Percentiles rank a stretch among this genome's conserved stretches.
These are phyloP conservation scores for Lentithecium fluviatile DNA, from an alignment of 495 filamentous ascomycete species.

Conservation along the genomic window DNA sequence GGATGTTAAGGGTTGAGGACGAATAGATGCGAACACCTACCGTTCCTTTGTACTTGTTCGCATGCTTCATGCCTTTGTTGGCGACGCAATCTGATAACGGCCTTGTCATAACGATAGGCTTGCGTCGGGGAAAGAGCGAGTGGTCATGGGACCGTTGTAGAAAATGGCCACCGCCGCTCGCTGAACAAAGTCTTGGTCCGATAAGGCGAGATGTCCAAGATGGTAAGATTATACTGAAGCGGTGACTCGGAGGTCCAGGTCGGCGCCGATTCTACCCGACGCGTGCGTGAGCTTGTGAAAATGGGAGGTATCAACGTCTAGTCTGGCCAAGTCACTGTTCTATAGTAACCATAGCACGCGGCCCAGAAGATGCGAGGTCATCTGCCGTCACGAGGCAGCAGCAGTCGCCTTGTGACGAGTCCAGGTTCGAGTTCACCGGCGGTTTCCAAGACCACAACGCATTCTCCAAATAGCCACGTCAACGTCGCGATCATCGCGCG, in stretches of 20 bases:
- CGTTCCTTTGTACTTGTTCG: background rate
- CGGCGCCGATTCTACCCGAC: constrained; percentile 8
- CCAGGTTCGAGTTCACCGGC: background rate
- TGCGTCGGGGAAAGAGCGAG: constrained; percentile 1
- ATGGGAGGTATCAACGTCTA: background rate
- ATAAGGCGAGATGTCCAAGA: no score
- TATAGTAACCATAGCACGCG: background rate
- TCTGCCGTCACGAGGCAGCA: background rate
- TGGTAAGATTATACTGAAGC: no score
- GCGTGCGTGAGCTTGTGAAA: background rate
- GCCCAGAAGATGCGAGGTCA: background rate
- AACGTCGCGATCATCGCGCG: background rate
- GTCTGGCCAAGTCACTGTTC: background rate
- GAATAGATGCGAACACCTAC: background rate
- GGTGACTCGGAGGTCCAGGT: no score
- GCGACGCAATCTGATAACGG: constrained; percentile 4
- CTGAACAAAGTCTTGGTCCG: no score
- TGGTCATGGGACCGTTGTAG: background rate
- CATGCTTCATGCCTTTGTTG: background rate
- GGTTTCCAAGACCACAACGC: no score
- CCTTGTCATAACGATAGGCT: constrained; percentile 7
- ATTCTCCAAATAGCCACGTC: no score
- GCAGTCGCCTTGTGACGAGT: background rate
- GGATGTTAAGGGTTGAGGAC: no score
- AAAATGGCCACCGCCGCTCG: background rate